Evolutionary conservation across 1,139 yeast genomes (phyloP).

Genomic region (Pneumocystis wakefieldiae): DNA sequence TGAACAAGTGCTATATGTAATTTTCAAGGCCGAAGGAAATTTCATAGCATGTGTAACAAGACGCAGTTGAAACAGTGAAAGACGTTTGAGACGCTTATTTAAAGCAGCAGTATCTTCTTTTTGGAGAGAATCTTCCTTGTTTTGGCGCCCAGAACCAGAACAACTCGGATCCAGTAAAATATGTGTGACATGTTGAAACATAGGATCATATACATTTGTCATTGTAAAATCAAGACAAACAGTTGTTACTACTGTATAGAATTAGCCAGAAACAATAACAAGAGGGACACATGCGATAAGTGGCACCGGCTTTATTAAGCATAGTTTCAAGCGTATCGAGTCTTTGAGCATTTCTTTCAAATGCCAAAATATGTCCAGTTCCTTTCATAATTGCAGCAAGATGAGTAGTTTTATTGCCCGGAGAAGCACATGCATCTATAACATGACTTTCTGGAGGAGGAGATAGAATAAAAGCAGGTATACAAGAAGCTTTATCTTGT

Average conservation of each 20-base stretch:
- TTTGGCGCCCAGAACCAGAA: constrained; percentile 94
- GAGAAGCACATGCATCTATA: constrained; percentile 94
- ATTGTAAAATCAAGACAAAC: constrained; percentile 74
- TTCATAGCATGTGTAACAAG: constrained; percentile 77
- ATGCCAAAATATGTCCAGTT: constrained; percentile 46
- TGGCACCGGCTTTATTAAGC: constrained; percentile 67
- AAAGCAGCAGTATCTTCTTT: constrained; percentile 20
- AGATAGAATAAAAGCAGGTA: constrained; percentile 44
- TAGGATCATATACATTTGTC: constrained; percentile 38
- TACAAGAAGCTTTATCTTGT: constrained; percentile 93
- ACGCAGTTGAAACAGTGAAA: constrained; percentile 72
- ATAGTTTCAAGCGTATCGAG: constrained; percentile 59
- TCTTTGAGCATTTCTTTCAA: constrained; percentile 68
- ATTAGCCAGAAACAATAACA: too few relatives aligned
- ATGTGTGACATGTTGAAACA: constrained; percentile 40
- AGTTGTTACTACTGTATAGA: constrained; percentile 39
- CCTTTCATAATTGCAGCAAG: constrained; percentile 44
- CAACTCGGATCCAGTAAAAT: constrained; percentile 92
- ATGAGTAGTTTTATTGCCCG: constrained; percentile 95
- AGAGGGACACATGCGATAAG: constrained; percentile 1
- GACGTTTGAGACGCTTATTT: constrained; percentile 45
- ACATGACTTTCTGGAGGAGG: constrained; percentile 42
- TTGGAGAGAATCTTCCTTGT: constrained; percentile 44
- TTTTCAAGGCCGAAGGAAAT: constrained; percentile 59
- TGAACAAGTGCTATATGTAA: constrained; percentile 94